Percentiles rank a stretch among this genome's conserved stretches.
These are phyloP conservation scores for Metarhizium rileyi DNA, from an alignment of 2,329 filamentous ascomycete species.

Conservation along the genomic window DNA sequence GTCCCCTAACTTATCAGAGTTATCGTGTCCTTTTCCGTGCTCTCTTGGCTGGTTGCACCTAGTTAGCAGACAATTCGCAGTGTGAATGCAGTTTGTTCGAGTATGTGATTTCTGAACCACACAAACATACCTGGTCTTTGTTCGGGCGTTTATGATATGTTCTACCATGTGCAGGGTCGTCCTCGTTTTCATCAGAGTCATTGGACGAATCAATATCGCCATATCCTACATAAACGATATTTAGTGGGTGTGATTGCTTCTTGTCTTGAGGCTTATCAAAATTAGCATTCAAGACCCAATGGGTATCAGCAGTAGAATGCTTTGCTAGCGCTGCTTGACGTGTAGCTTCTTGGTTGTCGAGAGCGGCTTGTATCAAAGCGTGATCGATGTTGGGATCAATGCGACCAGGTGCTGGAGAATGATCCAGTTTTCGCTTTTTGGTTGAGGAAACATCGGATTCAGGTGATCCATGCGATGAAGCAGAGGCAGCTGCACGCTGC, in stretches of 20 bases:
- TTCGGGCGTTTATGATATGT: conserved; percentile 24
- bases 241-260: conserved; percentile 29
- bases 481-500: conserved; percentile 70
- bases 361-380: conserved; percentile 50
- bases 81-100: neutral
- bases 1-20: conserved; percentile 4
- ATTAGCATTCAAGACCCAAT: conserved; percentile 59
- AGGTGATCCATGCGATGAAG: conserved; percentile 33
- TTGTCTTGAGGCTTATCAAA: conserved; percentile 15
- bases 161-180: conserved; percentile 22
- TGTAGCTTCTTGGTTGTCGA: conserved; percentile 58
- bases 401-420: conserved; percentile 26
- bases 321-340: conserved; percentile 51
- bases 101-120: neutral
- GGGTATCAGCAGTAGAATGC: conserved; percentile 58
- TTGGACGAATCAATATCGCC: conserved; percentile 37
- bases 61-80: neutral
- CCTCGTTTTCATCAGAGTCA: conserved; percentile 26
- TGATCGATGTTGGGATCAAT: conserved; percentile 39
- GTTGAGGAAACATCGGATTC: conserved; percentile 40
- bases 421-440: conserved; percentile 52
- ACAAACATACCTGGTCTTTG: conserved; percentile 15
- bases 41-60: neutral
- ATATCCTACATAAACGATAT: conserved; percentile 51
- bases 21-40: neutral